These are phyloP conservation scores for Rhytidhysteron rufulum DNA, from an alignment of 2,329 filamentous ascomycete genomes.

Conservation along the genomic window DNA sequence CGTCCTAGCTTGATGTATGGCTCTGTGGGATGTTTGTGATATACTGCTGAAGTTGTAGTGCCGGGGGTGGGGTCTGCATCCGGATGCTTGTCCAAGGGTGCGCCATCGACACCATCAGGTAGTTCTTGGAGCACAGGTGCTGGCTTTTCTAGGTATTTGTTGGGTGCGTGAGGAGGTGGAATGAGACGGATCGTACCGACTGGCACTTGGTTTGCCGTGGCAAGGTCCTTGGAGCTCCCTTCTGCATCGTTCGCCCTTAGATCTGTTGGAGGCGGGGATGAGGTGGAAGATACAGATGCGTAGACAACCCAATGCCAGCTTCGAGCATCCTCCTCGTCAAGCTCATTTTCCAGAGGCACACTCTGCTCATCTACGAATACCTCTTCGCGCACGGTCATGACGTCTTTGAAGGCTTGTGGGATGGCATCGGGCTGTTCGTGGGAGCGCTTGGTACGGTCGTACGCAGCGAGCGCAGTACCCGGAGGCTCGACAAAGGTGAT, in stretches of 20 bases:
- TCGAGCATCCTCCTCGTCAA: slow-evolving; percentile 74
- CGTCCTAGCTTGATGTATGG: slow-evolving; percentile 80
- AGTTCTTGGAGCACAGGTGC: not conserved
- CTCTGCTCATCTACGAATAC: slow-evolving; percentile 59
- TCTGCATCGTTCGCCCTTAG: slow-evolving; percentile 36
- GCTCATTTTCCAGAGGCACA: slow-evolving; percentile 62
- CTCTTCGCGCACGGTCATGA: slow-evolving; percentile 54
- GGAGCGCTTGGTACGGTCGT: slow-evolving; percentile 31
- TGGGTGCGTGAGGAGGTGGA: slow-evolving; percentile 73
- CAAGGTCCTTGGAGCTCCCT: slow-evolving; percentile 33
- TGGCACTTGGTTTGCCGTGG: slow-evolving; percentile 47
- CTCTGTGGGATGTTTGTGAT: slow-evolving; percentile 59
- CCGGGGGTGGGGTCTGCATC: slow-evolving; percentile 22
- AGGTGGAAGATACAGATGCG: slow-evolving; percentile 53
- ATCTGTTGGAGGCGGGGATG: slow-evolving; percentile 25
- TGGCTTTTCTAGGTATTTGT: slow-evolving; percentile 40
- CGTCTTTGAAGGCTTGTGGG: slow-evolving; percentile 48
- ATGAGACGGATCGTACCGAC: slow-evolving; percentile 77
- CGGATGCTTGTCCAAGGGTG: slow-evolving; percentile 20
- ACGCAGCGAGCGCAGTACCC: slow-evolving; percentile 29
- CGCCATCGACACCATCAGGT: not conserved
- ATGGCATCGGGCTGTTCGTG: slow-evolving; percentile 33
- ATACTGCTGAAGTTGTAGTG: slow-evolving; percentile 12
- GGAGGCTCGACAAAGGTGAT: slow-evolving; percentile 35
- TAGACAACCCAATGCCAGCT: slow-evolving; percentile 90